phyloP scores from a whole-genome alignment of 2,329 filamentous ascomycete species.

The Juglanconis juglandina region DNA sequence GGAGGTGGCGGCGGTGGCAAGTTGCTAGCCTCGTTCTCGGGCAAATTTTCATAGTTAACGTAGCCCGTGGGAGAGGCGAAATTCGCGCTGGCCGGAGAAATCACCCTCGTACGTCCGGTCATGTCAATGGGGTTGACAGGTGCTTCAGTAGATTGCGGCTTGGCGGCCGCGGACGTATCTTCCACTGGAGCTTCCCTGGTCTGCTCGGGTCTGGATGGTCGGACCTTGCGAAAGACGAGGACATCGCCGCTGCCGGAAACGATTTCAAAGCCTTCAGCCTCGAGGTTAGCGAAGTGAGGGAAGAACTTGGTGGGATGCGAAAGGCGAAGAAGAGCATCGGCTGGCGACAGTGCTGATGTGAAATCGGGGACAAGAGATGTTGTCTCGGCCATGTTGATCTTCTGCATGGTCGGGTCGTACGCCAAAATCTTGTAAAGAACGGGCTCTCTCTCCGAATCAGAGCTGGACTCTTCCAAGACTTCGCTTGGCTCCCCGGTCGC shows the following conservation, averaged over 20 bases:
- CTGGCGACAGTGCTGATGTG: conserved; percentile 51
- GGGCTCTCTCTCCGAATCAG: conserved; percentile 10
- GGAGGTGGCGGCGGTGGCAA: conserved; percentile 31
- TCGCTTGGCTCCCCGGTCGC: conserved; percentile 16
- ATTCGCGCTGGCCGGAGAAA: conserved; percentile 46
- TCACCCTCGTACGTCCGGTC: conserved; percentile 38
- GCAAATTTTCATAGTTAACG: conserved; percentile 54
- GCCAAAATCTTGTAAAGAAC: conserved; percentile 63
- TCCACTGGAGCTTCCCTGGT: conserved; percentile 17
- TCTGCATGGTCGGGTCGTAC: conserved; percentile 58
- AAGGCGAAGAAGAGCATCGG: conserved; percentile 58
- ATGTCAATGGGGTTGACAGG: conserved; percentile 58
- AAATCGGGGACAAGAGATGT: conserved; percentile 50
- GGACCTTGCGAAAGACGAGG: conserved; percentile 63
- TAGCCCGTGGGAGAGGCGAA: conserved; percentile 65
- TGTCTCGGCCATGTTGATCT: conserved; percentile 57
- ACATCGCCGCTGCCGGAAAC: conserved; percentile 61
- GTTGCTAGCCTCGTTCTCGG: conserved; percentile 25
- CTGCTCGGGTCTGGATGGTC: conserved; percentile 17
- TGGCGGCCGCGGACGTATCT: background rate
- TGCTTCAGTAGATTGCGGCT: conserved; percentile 1
- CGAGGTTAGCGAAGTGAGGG: conserved; percentile 56
- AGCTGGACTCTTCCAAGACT: background rate
- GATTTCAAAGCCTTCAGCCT: conserved; percentile 63
- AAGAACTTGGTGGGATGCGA: conserved; percentile 64